These are phyloP conservation scores for Kuraishia ogatae DNA, from an alignment of 805 yeast genomes.

Conservation along the genomic window DNA sequence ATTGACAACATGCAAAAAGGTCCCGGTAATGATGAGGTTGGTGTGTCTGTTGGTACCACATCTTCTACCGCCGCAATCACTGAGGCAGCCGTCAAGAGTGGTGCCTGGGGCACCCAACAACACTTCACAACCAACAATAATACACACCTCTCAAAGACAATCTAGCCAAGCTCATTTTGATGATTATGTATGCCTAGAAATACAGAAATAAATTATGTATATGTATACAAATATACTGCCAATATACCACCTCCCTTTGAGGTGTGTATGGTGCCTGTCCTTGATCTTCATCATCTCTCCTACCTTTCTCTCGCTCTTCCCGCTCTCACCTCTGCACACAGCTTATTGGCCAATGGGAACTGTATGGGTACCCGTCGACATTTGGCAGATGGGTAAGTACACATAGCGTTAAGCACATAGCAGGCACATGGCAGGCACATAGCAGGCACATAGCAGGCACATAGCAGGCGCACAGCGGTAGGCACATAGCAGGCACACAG, in stretches of 20 bases:
- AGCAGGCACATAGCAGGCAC: too few relatives aligned
- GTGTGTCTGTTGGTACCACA: too few relatives aligned
- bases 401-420: too few relatives aligned
- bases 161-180: conserved; percentile 17
- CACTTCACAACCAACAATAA: conserved; percentile 12
- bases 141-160: conserved; percentile 20
- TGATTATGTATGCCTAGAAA: neutral
- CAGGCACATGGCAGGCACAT: too few relatives aligned
- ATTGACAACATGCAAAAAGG: conserved; percentile 16
- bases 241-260: neutral
- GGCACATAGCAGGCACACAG: too few relatives aligned
- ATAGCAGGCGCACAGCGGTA: too few relatives aligned
- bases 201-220: too few relatives aligned
- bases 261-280: neutral
- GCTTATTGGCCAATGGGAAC: neutral
- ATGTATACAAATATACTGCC: neutral
- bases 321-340: neutral
- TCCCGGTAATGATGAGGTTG: too few relatives aligned
- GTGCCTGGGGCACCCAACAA: too few relatives aligned
- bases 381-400: neutral
- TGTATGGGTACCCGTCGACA: neutral
- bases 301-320: neutral
- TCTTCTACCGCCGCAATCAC: too few relatives aligned
- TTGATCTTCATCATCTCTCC: neutral
- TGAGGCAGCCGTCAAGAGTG: too few relatives aligned